Evolutionary conservation across 1,139 yeast species (phyloP).

Genomic region (Zygosaccharomyces sapae): DNA sequence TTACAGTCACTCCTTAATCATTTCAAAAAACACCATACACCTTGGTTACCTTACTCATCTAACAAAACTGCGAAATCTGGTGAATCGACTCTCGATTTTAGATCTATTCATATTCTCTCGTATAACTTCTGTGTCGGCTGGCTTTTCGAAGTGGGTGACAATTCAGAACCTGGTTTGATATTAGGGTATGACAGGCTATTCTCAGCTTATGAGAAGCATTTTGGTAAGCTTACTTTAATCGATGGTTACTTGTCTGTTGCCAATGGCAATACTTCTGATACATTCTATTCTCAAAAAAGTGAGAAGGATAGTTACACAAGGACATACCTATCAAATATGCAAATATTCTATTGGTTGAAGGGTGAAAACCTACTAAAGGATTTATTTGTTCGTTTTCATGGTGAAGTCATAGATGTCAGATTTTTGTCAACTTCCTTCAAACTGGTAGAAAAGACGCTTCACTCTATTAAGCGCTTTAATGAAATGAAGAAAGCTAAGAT

Average conservation of each 20-base stretch:
- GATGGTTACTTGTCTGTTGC: conserved; percentile 67
- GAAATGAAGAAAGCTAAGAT: conserved; percentile 30
- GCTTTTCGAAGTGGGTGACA: conserved; percentile 49
- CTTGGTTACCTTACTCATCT: conserved; percentile 4
- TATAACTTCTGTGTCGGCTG: conserved; percentile 73
- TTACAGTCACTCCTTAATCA: conserved; percentile 17
- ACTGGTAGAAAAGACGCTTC: conserved; percentile 45
- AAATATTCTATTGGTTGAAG: conserved; percentile 49
- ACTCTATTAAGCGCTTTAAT: conserved; percentile 46
- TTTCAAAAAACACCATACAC: conserved; percentile 19
- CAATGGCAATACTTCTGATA: conserved; percentile 50
- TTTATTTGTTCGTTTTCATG: conserved; percentile 48
- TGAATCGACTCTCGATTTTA: conserved; percentile 20
- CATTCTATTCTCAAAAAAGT: conserved; percentile 47
- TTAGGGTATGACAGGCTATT: conserved; percentile 70
- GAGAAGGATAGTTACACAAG: conserved; percentile 51
- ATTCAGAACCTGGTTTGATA: conserved; percentile 54
- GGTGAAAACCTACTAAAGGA: conserved; percentile 37
- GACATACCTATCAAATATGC: conserved; percentile 65
- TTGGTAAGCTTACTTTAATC: conserved; percentile 61
- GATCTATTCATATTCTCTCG: conserved; percentile 55
- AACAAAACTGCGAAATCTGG: conserved; percentile 5
- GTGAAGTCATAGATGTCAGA: conserved; percentile 65
- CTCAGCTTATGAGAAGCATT: conserved; percentile 55
- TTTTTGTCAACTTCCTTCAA: conserved; percentile 51